These are phyloP conservation scores for Plasmodium yoelii DNA, from an alignment of 169 alveolate species.

Conservation along the genomic window DNA sequence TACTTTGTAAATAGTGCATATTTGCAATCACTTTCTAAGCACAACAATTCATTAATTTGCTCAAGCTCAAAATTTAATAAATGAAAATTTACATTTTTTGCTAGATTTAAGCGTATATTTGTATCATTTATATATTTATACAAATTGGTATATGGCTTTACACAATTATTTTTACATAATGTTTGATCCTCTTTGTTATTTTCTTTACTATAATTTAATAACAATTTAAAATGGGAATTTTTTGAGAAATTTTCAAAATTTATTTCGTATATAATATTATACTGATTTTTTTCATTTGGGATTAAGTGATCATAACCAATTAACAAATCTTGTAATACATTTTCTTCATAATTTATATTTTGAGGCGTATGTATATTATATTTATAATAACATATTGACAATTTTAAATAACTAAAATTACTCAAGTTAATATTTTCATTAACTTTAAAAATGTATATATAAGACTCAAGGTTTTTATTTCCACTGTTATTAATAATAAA, in stretches of 20 bases:
- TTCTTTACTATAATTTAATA: slow-evolving; percentile 14
- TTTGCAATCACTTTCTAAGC: slow-evolving; percentile 52
- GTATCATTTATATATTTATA: slow-evolving; percentile 63
- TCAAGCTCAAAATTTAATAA: slow-evolving; percentile 49
- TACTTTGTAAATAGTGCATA: slow-evolving; percentile 59
- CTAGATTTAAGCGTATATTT: slow-evolving; percentile 19
- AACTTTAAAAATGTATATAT: slow-evolving; percentile 31
- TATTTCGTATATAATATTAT: slow-evolving; percentile 19
- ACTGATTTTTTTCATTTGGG: slow-evolving; percentile 26
- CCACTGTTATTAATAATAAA: slow-evolving; percentile 9
- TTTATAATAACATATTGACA: slow-evolving; percentile 52
- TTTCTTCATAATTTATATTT: slow-evolving; percentile 50
- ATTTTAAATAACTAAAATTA: slow-evolving; percentile 35
- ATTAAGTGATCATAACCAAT: slow-evolving; percentile 1
- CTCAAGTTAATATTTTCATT: slow-evolving; percentile 7
- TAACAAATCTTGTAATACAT: slow-evolving; percentile 32
- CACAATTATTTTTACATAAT: not conserved
- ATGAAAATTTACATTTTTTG: slow-evolving; percentile 21
- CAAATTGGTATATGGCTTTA: slow-evolving; percentile 4
- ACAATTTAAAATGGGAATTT: slow-evolving; percentile 25
- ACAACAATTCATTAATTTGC: slow-evolving; percentile 39
- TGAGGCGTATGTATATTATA: slow-evolving; percentile 50
- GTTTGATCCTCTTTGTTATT: not conserved
- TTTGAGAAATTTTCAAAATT: slow-evolving; percentile 40
- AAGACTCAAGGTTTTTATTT: slow-evolving; percentile 35